Conservation (phyloP, 75 land plant genomes). For the Picea sitchensis region DNA sequence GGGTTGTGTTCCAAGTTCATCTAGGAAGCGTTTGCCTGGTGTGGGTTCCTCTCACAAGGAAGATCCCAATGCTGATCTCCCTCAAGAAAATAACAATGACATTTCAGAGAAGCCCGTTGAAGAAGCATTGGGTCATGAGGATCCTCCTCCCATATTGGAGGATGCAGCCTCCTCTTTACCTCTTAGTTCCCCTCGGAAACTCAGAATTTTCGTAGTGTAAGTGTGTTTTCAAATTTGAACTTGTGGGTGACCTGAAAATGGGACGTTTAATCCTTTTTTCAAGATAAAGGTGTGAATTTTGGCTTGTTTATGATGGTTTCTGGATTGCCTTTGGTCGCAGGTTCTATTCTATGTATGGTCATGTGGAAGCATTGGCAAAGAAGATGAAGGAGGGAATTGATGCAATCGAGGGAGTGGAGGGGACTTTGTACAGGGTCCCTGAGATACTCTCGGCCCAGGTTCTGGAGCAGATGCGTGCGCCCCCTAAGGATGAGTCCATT, state of each 20-base stretch:
- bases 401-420: slow-evolving; percentile 73
- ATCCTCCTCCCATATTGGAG: too few species aligned
- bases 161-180: slow-evolving; percentile 5
- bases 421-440: too few species aligned
- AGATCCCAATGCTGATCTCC: slow-evolving; percentile 1
- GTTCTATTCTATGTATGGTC: slow-evolving; percentile 96
- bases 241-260: neutral
- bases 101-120: neutral
- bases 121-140: neutral
- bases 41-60: neutral
- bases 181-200: slow-evolving; percentile 17
- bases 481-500: too few species aligned
- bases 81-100: neutral
- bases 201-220: slow-evolving; percentile 63
- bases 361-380: slow-evolving; percentile 77
- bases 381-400: slow-evolving; percentile 87
- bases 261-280: neutral
- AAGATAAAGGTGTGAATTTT: neutral
- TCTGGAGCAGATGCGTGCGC: too few species aligned
- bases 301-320: neutral
- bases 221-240: neutral
- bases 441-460: too few species aligned
- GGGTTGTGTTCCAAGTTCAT: slow-evolving; percentile 81
- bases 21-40: slow-evolving; percentile 21
- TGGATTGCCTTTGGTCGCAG: slow-evolving; percentile 17